Evolutionary conservation across 306 rosid genomes (phyloP).

Genomic region (Inga laurina): DNA sequence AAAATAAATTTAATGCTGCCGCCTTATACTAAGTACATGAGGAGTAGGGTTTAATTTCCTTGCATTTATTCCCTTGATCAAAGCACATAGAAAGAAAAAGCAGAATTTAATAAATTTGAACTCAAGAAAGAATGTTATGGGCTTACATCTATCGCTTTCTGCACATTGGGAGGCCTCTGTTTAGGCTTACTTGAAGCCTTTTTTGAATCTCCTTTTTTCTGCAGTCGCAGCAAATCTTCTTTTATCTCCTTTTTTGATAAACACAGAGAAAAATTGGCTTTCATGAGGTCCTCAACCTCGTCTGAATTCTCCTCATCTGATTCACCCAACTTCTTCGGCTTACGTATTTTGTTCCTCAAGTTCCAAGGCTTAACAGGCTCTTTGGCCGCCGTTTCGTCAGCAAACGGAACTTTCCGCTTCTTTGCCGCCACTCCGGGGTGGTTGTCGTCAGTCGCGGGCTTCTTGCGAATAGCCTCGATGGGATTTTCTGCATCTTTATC

Average conservation of each 20-base stretch:
- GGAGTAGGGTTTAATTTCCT: too few relatives aligned
- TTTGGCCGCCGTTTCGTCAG: slow-evolving; percentile 27
- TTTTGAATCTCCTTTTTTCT: too few relatives aligned
- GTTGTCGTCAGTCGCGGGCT: slow-evolving; percentile 43
- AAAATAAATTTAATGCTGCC: too few relatives aligned
- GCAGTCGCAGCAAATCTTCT: too few relatives aligned
- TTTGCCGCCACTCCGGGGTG: slow-evolving; percentile 33
- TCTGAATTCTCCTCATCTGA: not conserved
- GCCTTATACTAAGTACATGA: too few relatives aligned
- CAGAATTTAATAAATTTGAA: not conserved
- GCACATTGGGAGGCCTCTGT: slow-evolving; percentile 58
- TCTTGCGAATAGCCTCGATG: slow-evolving; percentile 12
- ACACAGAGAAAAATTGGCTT: slow-evolving; percentile 37
- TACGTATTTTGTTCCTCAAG: slow-evolving; percentile 50
- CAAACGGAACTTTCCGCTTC: slow-evolving; percentile 44
- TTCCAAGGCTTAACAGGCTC: slow-evolving; percentile 53
- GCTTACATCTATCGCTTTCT: slow-evolving; percentile 59
- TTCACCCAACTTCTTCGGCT: slow-evolving; percentile 24
- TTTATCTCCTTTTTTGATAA: slow-evolving; percentile 48
- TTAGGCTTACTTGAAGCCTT: slow-evolving; percentile 56
- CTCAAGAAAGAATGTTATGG: not conserved
- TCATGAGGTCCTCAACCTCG: slow-evolving; percentile 32
- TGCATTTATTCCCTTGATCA: too few relatives aligned
- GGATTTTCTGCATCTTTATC: too few relatives aligned
- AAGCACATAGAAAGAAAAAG: not conserved